Conservation (phyloP, 768 basidiomycete genomes). For the Boletus sensibilis region DNA sequence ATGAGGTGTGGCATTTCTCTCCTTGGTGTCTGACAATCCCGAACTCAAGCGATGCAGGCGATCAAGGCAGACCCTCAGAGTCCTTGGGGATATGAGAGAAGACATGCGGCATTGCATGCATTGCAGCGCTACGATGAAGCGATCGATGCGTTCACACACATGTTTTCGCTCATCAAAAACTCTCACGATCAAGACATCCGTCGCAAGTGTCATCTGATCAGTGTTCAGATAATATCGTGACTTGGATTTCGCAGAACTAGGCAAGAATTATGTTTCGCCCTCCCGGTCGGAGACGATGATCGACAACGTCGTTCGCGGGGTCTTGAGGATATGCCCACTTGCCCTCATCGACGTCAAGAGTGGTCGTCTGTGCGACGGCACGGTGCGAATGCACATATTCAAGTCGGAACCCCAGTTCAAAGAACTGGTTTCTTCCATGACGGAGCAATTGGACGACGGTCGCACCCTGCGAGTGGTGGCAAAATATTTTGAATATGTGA, state of each 20-base stretch:
- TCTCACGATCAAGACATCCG: neutral
- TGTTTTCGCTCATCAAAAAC: neutral
- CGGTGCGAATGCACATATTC: neutral
- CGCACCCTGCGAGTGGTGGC: slow-evolving; percentile 1
- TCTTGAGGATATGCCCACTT: too few relatives aligned
- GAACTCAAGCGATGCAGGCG: neutral
- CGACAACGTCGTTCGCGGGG: too few relatives aligned
- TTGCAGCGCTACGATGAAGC: slow-evolving; percentile 2
- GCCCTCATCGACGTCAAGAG: too few relatives aligned
- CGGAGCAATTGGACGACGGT: neutral
- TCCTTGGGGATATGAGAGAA: slow-evolving; percentile 2
- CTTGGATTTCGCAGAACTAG: neutral
- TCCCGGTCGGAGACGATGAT: too few relatives aligned
- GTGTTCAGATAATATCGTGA: accelerated
- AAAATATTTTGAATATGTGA: slow-evolving; percentile 11
- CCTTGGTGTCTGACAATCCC: neutral
- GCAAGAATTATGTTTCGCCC: too few relatives aligned
- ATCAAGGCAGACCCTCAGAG: neutral
- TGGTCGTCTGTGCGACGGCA: neutral
- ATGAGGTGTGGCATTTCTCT: neutral
- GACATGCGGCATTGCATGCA: neutral
- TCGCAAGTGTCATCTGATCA: neutral
- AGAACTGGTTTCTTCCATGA: slow-evolving; percentile 7
- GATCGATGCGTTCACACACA: neutral
- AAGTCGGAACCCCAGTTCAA: neutral